Evolutionary conservation across 2,329 filamentous ascomycete genomes (phyloP).

Genomic region (Sporothrix inflata): DNA sequence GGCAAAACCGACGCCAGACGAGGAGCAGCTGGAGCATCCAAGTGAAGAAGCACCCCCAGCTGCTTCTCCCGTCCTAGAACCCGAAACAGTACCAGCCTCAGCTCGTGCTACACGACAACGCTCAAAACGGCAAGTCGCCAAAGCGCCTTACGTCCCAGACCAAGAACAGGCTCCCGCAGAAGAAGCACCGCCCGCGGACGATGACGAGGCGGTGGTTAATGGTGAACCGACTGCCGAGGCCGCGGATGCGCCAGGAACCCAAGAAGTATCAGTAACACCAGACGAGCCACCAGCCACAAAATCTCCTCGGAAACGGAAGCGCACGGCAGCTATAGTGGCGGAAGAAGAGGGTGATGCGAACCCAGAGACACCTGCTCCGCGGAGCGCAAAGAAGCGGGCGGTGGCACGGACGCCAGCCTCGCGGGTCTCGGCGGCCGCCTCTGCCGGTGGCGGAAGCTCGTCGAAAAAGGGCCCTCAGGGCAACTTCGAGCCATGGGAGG

Average conservation of each 20-base stretch:
- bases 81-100: neutral
- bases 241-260: neutral
- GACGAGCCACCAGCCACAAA: neutral
- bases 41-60: neutral
- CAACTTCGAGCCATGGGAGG: slow-evolving; percentile 50
- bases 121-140: neutral
- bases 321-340: neutral
- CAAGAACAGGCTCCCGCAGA: neutral
- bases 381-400: neutral
- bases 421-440: neutral
- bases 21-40: neutral
- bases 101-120: neutral
- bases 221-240: neutral
- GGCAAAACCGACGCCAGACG: neutral
- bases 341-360: neutral
- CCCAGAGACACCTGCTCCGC: slow-evolving; percentile 21
- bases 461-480: slow-evolving; percentile 35
- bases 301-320: slow-evolving; percentile 24
- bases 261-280: neutral
- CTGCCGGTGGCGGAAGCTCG: neutral
- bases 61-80: neutral
- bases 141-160: neutral
- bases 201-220: neutral
- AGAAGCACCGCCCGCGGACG: neutral
- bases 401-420: neutral